Base-by-base conservation (phyloP, 257 asterid genomes). In the Galeopsis tetrahit region DNA sequence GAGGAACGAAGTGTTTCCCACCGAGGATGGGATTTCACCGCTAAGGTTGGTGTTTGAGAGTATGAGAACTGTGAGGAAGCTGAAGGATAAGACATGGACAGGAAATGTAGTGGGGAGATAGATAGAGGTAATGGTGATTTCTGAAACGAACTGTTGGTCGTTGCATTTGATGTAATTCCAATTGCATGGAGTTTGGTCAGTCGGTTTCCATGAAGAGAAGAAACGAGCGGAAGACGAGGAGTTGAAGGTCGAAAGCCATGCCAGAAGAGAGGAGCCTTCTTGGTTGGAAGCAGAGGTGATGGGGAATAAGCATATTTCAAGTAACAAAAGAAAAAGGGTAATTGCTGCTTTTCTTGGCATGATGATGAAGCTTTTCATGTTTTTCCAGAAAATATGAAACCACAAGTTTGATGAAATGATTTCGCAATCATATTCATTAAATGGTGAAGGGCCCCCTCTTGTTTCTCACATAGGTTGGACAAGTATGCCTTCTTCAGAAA, bases 81-180 rank as follows among this genome's bases (percentile, higher is more conserved):
- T 68, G 33, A 89, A 85, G 71, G 87, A 83, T 11, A 85, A 85
- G 52, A 89, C 13, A 51, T 76, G 82, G 60, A 55, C 17, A 8
- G 96, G 96, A 71, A 89, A 85, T 35, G 79, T 43, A 46, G 91
- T 74, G 59, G 87, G 86, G 44, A 87, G 87, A 81, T 75, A n/a
- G 55, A 85, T 65, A 1, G 93, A 89, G 42, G 34, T 84, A 62
- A 89, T 73, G 10, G 59, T 68, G 66, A 87, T 82, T 66, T 83
- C 87, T 0, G 87, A 82, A 42, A 89, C 87, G 62, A 84, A 84
- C 35, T 77, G 83, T 33, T 56, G 68, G 6, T 64, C 65, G 14
- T 62, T 85, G 62, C 96, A 89, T 80, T 71, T 77, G 81, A 87
- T 81, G 86, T 77, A 83, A 70, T 89, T 83, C 96, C 96, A 89